Base-by-base conservation (phyloP, 495 filamentous ascomycete species). In the Aspergillus sparsus region DNA sequence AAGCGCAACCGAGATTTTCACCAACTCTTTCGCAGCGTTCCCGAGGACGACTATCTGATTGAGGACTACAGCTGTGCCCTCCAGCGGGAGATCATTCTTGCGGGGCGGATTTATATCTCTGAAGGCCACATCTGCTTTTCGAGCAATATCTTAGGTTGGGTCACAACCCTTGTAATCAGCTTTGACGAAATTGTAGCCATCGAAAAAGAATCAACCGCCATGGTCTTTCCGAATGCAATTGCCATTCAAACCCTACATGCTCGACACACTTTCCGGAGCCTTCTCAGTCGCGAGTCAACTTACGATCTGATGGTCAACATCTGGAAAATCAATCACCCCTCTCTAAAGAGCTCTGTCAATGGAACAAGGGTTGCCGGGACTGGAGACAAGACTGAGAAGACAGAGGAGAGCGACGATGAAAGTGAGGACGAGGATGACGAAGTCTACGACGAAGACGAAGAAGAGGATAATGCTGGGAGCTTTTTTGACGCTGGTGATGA, bases 81-180 rank as follows among this genome's bases (percentile, higher is more conserved):
- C 15, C 94, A 99, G 70, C 85, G 91, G 53, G 94, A 99, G 69
- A 99, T 99, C 58, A 87, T 99, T 46, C 83, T 95, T 10, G 93
- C 97, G 63, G 94, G 94, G 2, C 84, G 94, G 41, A 82, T 99
- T 12, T 99, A 99, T 66, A 88, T 99, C 33, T 97, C 93, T 0
- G 94, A 99, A 74, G 92, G 93, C 5, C 93, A 99, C 64, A 87
- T 99, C 37, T 99, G 94, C 77, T 99, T 99, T 74, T 95, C 92
- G 60, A 98, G 94, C 73, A 99, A 99, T 69, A 99, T 99, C 53
- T 82, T 99, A 37, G 94, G 94, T 37, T 99, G 94, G 94, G 86
- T 95, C 1, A 99, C 95, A 1, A 98, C 92, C 5, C 77, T 98
- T 33, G 93, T 99, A 42, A 96, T 99, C 73, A 94, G 90, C 69